A percentile compares a stretch with the other conserved stretches of the same genome.
Evolutionary conservation across 1,284 basidiomycete species (phyloP).

Genomic region (Melampsora larici-populina): DNA sequence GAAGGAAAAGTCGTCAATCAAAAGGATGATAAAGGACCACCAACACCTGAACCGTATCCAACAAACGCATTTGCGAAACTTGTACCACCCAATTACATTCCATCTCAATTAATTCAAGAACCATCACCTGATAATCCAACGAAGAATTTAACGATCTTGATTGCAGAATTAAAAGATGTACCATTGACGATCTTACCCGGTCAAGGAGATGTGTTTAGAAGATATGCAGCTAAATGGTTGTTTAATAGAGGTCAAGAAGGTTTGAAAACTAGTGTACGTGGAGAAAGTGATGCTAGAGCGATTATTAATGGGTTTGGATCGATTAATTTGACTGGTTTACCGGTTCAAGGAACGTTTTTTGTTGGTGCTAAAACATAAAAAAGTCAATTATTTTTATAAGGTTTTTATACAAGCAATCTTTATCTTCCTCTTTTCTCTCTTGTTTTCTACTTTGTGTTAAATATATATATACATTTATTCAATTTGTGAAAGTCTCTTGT

Average conservation of each 20-base stretch:
- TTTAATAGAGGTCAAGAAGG: neutral
- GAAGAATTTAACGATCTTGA: neutral
- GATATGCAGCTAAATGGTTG: constrained; percentile 12
- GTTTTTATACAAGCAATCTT: too few relatives aligned
- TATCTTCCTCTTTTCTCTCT: too few relatives aligned
- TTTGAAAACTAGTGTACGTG: neutral
- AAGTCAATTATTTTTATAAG: too few relatives aligned
- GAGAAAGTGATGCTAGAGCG: neutral
- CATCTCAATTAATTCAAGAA: neutral
- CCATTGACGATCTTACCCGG: neutral
- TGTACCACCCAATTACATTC: neutral
- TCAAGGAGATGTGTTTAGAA: neutral
- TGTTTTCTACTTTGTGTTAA: too few relatives aligned
- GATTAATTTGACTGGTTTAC: neutral
- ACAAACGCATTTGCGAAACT: constrained; percentile 13
- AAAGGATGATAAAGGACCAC: neutral
- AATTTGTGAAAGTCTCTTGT: too few relatives aligned
- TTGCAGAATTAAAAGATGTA: neutral
- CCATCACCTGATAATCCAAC: neutral
- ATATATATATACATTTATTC: too few relatives aligned
- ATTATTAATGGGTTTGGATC: constrained; percentile 5
- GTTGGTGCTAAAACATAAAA: neutral
- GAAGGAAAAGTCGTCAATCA: neutral
- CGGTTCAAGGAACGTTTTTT: neutral
- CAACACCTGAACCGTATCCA: neutral